Evolutionary conservation across 139 green algal species (phyloP), one percentile per base, ranked within the genome.

Genomic region (Raphidocelis subcapitata): DNA sequence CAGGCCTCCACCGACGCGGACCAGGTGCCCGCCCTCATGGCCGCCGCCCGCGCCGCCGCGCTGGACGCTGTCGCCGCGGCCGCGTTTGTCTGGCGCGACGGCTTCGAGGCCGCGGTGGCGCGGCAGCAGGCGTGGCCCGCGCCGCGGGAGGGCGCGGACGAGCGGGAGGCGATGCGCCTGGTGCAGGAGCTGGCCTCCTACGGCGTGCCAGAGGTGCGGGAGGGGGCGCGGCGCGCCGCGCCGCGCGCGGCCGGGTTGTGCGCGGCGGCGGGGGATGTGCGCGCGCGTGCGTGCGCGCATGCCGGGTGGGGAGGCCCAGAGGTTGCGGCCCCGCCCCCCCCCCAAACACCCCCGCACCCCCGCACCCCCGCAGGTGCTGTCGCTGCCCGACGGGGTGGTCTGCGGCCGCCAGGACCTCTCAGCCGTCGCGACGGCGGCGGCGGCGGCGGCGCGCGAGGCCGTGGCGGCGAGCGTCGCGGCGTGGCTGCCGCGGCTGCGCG

Each of bases 101-200:
- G 69, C 69, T 86, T 83, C 51, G 78, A 86, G 62, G 31, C 65
- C 5, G 33, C 46, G 0, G 70, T 75, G 20, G 74, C 70, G 29
- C 69, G 65, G n/a, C 49, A 44, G 26, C 66, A 62, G 55, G 64
- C 73, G 26, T 82, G 76, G 76, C 29, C 20, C 2, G 64, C 56
- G 0, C 70, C 70, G 3, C 52, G 28, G 3, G 76, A 77, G 69
- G 70, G 69, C 3, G 23, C 33, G 10, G 41, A 28, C 51, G 62
- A 75, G 12, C 3, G 29, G 24, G 64, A 77, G 63, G 77, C 76
- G 14, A 35, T 65, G n/a, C 21, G 28, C 28, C 55, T 82, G 56
- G 76, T 78, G 44, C 35, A 69, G 46, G 76, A 82, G 28, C 76
- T 82, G 28, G 49, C 61, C 14, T 55, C 44, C 10, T 70, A 72